A percentile compares a stretch with the other conserved stretches of the same genome.
phyloP scores from a whole-genome alignment of 805 yeast species.

The Saccharomycopsis olivae region DNA sequence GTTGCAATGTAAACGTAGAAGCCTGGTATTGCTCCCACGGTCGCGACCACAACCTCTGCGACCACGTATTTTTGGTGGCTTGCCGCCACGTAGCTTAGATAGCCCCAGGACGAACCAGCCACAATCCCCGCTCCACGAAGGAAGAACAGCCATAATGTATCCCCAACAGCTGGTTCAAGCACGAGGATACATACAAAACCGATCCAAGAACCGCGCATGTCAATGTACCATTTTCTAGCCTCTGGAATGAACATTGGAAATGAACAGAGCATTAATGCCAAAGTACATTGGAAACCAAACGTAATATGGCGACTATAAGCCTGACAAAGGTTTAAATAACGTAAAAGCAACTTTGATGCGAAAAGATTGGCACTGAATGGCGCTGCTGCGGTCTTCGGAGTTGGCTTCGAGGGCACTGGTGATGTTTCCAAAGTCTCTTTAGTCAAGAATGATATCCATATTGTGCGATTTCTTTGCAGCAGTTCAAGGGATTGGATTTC shows the following conservation, averaged over 20 bases:
- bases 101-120: slow-evolving; percentile 40
- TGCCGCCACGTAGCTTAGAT: slow-evolving; percentile 36
- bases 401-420: too few species aligned
- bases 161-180: slow-evolving; percentile 41
- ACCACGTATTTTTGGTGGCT: slow-evolving; percentile 29
- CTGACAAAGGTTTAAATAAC: too few species aligned
- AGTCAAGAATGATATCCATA: too few species aligned
- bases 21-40: slow-evolving; percentile 35
- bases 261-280: slow-evolving; percentile 36
- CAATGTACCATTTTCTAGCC: slow-evolving; percentile 37
- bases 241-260: slow-evolving; percentile 42
- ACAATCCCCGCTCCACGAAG: slow-evolving; percentile 38
- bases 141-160: slow-evolving; percentile 37
- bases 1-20: slow-evolving; percentile 35
- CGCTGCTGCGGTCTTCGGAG: too few species aligned
- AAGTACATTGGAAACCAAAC: slow-evolving; percentile 36
- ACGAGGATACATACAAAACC: slow-evolving; percentile 43
- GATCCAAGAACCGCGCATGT: slow-evolving; percentile 40
- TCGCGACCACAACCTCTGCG: slow-evolving; percentile 32
- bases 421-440: too few species aligned
- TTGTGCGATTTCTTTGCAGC: too few species aligned
- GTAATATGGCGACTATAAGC: slow-evolving; percentile 34
- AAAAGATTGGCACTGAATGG: too few species aligned
- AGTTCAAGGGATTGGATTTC: too few species aligned
- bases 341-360: too few species aligned